Evolutionary conservation across 2,329 filamentous ascomycete genomes (phyloP), one percentile per base, ranked within the genome.

Genomic region (Fusarium mexicanum): DNA sequence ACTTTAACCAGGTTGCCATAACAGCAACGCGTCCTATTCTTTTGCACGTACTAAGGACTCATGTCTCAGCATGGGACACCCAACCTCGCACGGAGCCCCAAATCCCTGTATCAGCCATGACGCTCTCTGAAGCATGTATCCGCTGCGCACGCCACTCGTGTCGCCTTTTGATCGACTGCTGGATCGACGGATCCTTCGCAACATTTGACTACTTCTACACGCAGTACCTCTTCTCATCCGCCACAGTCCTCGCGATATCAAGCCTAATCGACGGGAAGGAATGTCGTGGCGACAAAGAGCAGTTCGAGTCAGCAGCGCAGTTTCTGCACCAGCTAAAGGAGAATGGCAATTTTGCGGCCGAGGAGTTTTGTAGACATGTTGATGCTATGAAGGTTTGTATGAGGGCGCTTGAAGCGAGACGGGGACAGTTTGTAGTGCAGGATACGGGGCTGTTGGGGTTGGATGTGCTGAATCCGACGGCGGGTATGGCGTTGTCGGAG

Each of bases 161-260:
- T 50, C 80, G 80, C 0, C 76, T 87, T 0, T 76, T 87, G 0
- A 84, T 82, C 6, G 81, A 85, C 11, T 81, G 81, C 18, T 87
- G 86, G 86, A 83, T 86, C 5, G 82, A 85, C 38, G 86, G 86
- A 0, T 83, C 84, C 0, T 86, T 87, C 61, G 78, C 82, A 1
- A 86, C 82, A 0, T 86, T 87, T 51, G 86, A 86, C 66, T 87
- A 86, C 75, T 84, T 84, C 53, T 81, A 84, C 74, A 83, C 83
- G 0, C 84, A 86, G 53, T 86, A 86, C 46, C 82, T 87, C 33
- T 87, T 87, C 74, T 84, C 85, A 0, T 81, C 85, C 0, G 80
- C 84, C 5, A 85, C 83, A 0, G 81, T 86, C 9, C 80, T 87
- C 5, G 84, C 84, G 2, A 79, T 86, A 3, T 86, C 86, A 5